A percentile compares a stretch with the other conserved stretches of the same genome.
Conservation (phyloP, 306 rosid species). For the Pueraria montana region DNA sequence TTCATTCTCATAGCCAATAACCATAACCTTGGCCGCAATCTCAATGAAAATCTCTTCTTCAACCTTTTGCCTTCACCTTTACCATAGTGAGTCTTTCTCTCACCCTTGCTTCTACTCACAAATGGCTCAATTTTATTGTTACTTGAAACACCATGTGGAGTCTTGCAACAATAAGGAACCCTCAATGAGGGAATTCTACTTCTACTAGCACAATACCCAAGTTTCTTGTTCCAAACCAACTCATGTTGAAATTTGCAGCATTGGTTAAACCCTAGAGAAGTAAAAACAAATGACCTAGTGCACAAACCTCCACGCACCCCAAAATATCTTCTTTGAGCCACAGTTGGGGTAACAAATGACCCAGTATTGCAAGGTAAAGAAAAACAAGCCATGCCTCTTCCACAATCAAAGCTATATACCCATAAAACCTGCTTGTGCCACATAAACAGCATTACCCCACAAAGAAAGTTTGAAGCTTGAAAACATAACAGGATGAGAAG, state of each 20-base stretch:
- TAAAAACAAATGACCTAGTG: slow-evolving; percentile 50
- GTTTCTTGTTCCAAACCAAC: slow-evolving; percentile 51
- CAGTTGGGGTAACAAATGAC: slow-evolving; percentile 46
- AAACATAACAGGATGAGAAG: background rate
- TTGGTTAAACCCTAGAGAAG: slow-evolving; percentile 52
- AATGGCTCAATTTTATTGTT: slow-evolving; percentile 59
- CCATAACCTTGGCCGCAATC: slow-evolving; percentile 86
- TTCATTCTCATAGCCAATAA: slow-evolving; percentile 68
- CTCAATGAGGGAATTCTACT: slow-evolving; percentile 51
- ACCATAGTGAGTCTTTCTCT: slow-evolving; percentile 56
- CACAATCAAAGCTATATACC: slow-evolving; percentile 27
- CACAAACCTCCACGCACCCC: slow-evolving; percentile 56
- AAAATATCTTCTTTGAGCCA: slow-evolving; percentile 59
- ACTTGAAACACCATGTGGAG: slow-evolving; percentile 59
- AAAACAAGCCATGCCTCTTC: slow-evolving; percentile 71
- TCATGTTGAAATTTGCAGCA: slow-evolving; percentile 53
- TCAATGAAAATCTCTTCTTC: slow-evolving; percentile 74
- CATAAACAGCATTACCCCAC: slow-evolving; percentile 47
- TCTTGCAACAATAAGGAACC: slow-evolving; percentile 55
- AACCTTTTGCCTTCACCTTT: slow-evolving; percentile 50
- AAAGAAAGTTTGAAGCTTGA: slow-evolving; percentile 37
- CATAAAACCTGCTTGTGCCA: slow-evolving; percentile 42
- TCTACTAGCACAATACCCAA: slow-evolving; percentile 47
- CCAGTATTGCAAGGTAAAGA: slow-evolving; percentile 69
- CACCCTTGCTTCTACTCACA: slow-evolving; percentile 60